Percentiles rank a stretch among this genome's conserved stretches.
These are phyloP conservation scores for Nakazawaea ishiwadae DNA, from an alignment of 805 yeast genomes.

Conservation along the genomic window DNA sequence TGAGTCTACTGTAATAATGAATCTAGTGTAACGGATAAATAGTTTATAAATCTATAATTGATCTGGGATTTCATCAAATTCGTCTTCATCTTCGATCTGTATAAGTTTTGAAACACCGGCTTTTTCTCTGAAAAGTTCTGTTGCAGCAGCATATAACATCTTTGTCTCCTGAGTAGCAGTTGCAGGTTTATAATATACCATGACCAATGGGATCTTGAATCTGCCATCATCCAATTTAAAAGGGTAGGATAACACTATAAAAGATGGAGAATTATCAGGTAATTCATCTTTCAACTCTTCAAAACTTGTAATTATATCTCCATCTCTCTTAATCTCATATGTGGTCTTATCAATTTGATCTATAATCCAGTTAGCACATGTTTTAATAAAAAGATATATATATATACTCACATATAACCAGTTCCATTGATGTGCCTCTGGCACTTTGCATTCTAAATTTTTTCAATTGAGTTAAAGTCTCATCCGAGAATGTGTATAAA, in stretches of 20 bases:
- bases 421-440: constrained; percentile 56
- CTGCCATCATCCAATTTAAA: constrained; percentile 67
- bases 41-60: too few relatives aligned
- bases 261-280: constrained; percentile 82
- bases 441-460: constrained; percentile 75
- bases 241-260: constrained; percentile 73
- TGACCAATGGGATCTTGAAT: constrained; percentile 64
- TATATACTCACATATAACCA: constrained; percentile 53
- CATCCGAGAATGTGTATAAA: constrained; percentile 58
- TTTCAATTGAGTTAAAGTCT: constrained; percentile 53
- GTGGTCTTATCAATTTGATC: constrained; percentile 53
- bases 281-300: constrained; percentile 69
- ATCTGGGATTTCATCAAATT: constrained; percentile 53
- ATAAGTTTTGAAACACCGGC: constrained; percentile 68
- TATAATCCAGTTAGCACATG: too few relatives aligned
- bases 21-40: too few relatives aligned
- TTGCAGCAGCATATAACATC: constrained; percentile 90
- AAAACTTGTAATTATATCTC: constrained; percentile 42
- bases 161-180: constrained; percentile 77
- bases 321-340: constrained; percentile 47
- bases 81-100: constrained; percentile 65
- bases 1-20: too few relatives aligned
- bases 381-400: too few relatives aligned
- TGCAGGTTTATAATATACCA: constrained; percentile 86
- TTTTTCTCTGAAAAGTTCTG: constrained; percentile 71